These are phyloP conservation scores for Phytophthora constricta DNA, from an alignment of 352 stramenopile genomes.

Conservation along the genomic window DNA sequence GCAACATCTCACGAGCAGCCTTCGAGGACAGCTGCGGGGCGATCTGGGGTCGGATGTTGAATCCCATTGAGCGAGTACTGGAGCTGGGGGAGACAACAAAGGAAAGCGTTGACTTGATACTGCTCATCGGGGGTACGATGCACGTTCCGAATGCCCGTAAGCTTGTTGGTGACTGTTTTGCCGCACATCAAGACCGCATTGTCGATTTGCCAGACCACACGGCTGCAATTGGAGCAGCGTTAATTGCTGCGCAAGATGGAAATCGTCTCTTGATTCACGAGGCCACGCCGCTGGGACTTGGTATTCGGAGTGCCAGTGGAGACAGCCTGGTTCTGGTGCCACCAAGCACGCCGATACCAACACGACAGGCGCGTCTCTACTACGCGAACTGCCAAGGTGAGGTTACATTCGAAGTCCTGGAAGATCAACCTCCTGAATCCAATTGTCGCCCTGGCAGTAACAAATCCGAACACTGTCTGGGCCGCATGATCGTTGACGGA, in stretches of 20 bases:
- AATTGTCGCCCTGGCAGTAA: slow-evolving; percentile 1
- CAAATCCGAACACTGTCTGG: slow-evolving; percentile 31
- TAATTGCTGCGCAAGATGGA: slow-evolving; percentile 14
- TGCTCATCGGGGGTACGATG: slow-evolving; percentile 44
- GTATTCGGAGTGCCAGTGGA: slow-evolving; percentile 40
- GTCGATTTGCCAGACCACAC: slow-evolving; percentile 24
- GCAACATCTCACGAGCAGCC: slow-evolving; percentile 40
- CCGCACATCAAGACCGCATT: slow-evolving; percentile 10
- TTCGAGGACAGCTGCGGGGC: slow-evolving; percentile 46
- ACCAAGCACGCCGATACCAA: slow-evolving; percentile 24
- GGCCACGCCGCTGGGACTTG: slow-evolving; percentile 35
- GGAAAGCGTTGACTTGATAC: slow-evolving; percentile 36
- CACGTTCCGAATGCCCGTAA: slow-evolving; percentile 32
- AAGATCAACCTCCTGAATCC: slow-evolving; percentile 28
- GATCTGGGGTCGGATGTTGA: slow-evolving; percentile 32
- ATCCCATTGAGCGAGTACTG: slow-evolving; percentile 33
- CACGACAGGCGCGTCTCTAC: slow-evolving; percentile 37
- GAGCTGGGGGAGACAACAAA: slow-evolving; percentile 20
- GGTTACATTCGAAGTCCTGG: slow-evolving; percentile 39
- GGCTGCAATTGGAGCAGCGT: slow-evolving; percentile 25
- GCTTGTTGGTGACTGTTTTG: slow-evolving; percentile 31
- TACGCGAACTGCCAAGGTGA: slow-evolving; percentile 43
- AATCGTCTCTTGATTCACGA: slow-evolving; percentile 21
- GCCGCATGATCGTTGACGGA: slow-evolving; percentile 32
- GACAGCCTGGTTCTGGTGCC: slow-evolving; percentile 39